Percentiles rank a stretch among this genome's conserved stretches.
These are phyloP conservation scores for Lactifluus rugatus DNA, from an alignment of 768 basidiomycete species.

Conservation along the genomic window DNA sequence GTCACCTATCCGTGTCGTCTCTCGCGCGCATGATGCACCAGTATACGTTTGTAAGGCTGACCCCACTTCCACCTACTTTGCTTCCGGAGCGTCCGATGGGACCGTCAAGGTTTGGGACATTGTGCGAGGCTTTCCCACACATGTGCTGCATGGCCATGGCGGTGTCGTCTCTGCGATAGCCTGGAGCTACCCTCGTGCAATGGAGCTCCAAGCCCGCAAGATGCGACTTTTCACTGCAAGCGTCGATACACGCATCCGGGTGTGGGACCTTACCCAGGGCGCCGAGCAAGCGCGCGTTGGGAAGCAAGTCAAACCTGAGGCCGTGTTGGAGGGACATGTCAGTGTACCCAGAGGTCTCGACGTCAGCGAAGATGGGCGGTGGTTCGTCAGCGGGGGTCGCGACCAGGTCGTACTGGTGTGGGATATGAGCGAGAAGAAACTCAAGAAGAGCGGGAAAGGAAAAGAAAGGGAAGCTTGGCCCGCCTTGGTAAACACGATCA, in stretches of 20 bases:
- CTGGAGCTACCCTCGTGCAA: slow-evolving; percentile 66
- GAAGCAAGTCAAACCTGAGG: slow-evolving; percentile 53
- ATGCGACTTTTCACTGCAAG: slow-evolving; percentile 87
- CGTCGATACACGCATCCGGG: slow-evolving; percentile 83
- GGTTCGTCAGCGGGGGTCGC: slow-evolving; percentile 84
- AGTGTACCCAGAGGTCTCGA: slow-evolving; percentile 90
- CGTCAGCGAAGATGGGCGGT: slow-evolving; percentile 75
- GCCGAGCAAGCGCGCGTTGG: slow-evolving; percentile 49
- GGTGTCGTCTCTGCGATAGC: slow-evolving; percentile 90
- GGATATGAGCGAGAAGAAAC: slow-evolving; percentile 46
- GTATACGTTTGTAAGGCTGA: slow-evolving; percentile 82
- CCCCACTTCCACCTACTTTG: slow-evolving; percentile 82
- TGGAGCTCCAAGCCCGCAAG: slow-evolving; percentile 31
- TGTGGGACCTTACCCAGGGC: slow-evolving; percentile 64
- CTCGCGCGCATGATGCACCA: slow-evolving; percentile 87
- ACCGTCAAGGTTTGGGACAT: slow-evolving; percentile 97
- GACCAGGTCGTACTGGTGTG: slow-evolving; percentile 91
- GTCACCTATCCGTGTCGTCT: slow-evolving; percentile 62
- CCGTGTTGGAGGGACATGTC: slow-evolving; percentile 89
- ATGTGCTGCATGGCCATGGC: slow-evolving; percentile 92
- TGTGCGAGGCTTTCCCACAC: slow-evolving; percentile 77
- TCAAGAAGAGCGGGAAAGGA: slow-evolving; percentile 36
- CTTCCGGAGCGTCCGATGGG: slow-evolving; percentile 94
- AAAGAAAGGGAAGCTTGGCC: slow-evolving; percentile 43
- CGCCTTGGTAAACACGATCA: slow-evolving; percentile 66